Conservation (phyloP, 1,284 basidiomycete species). For the Microbotryum violaceum region DNA sequence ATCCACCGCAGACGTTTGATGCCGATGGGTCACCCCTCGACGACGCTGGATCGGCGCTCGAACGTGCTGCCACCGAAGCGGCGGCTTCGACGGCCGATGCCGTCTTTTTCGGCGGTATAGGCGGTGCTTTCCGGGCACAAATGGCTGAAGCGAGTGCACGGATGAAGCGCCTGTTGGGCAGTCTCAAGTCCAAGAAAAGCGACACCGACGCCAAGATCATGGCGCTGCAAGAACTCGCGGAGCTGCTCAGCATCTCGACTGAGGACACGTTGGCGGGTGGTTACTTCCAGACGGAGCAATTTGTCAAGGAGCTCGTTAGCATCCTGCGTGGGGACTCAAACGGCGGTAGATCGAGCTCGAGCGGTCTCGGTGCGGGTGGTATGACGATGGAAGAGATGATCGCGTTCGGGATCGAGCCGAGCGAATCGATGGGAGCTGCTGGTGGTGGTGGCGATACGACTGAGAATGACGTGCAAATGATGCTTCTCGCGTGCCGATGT, state of each 20-base stretch:
- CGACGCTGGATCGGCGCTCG: not conserved
- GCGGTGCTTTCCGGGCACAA: constrained; percentile 19
- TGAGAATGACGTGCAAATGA: constrained; percentile 47
- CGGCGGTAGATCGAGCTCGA: constrained; percentile 1
- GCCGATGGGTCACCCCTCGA: constrained; percentile 21
- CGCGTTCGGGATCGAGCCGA: constrained; percentile 45
- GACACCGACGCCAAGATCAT: constrained; percentile 73
- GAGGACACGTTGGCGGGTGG: constrained; percentile 86
- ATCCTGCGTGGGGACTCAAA: constrained; percentile 69
- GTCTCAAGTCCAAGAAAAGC: constrained; percentile 49
- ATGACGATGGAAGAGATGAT: constrained; percentile 42
- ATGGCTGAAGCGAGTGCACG: constrained; percentile 79
- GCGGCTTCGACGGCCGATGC: constrained; percentile 14
- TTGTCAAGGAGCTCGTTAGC: constrained; percentile 84
- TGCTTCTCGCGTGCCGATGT: constrained; percentile 82
- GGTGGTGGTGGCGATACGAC: constrained; percentile 44
- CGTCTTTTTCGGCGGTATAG: constrained; percentile 18
- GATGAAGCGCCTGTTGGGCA: constrained; percentile 79
- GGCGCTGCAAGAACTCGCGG: constrained; percentile 88
- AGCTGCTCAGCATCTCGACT: constrained; percentile 89
- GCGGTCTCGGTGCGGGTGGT: constrained; percentile 19
- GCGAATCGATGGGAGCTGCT: constrained; percentile 12
- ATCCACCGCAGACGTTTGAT: constrained; percentile 25
- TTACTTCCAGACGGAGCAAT: constrained; percentile 85
- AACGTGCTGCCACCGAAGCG: constrained; percentile 11